phyloP scores from a whole-genome alignment of 352 stramenopile species.

The Phytopythium oedochilum region DNA sequence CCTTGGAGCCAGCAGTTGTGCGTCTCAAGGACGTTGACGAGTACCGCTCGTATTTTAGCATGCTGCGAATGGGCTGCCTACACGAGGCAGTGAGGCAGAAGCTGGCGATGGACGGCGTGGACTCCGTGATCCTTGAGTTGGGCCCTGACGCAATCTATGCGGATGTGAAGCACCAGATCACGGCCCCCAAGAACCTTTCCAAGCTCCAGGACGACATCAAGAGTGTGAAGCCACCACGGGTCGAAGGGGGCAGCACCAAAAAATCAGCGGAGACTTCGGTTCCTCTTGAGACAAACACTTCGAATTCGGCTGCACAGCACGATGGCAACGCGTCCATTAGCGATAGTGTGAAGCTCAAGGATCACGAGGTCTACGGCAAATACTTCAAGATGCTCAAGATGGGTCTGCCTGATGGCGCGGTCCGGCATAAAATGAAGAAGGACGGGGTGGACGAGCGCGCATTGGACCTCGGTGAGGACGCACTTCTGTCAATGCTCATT shows the following conservation, averaged over 20 bases:
- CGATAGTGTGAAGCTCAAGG: slow-evolving; percentile 23
- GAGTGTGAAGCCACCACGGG: slow-evolving; percentile 26
- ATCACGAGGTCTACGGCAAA: slow-evolving; percentile 75
- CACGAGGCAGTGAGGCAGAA: slow-evolving; percentile 90
- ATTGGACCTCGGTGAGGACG: slow-evolving; percentile 32
- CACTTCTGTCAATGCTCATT: slow-evolving; percentile 22
- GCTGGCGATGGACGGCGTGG: slow-evolving; percentile 87
- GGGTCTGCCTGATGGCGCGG: slow-evolving; percentile 76
- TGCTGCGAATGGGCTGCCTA: slow-evolving; percentile 90
- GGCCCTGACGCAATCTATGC: slow-evolving; percentile 57
- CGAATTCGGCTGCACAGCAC: slow-evolving; percentile 2
- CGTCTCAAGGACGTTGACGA: slow-evolving; percentile 63
- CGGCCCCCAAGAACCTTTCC: slow-evolving; percentile 11
- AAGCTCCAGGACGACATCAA: slow-evolving; percentile 68
- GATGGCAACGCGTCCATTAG: slow-evolving; percentile 3
- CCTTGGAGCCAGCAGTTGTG: not conserved
- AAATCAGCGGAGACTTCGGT: not conserved
- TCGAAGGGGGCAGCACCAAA: not conserved
- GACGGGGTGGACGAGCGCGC: slow-evolving; percentile 32
- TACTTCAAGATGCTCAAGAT: slow-evolving; percentile 95
- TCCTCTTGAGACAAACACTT: not conserved
- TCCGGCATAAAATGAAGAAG: slow-evolving; percentile 81
- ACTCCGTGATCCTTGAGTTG: slow-evolving; percentile 60
- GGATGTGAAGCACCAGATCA: slow-evolving; percentile 54
- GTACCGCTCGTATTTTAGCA: slow-evolving; percentile 90